Evolutionary conservation across 805 yeast genomes (phyloP).

Genomic region (Candida insectalens): DNA sequence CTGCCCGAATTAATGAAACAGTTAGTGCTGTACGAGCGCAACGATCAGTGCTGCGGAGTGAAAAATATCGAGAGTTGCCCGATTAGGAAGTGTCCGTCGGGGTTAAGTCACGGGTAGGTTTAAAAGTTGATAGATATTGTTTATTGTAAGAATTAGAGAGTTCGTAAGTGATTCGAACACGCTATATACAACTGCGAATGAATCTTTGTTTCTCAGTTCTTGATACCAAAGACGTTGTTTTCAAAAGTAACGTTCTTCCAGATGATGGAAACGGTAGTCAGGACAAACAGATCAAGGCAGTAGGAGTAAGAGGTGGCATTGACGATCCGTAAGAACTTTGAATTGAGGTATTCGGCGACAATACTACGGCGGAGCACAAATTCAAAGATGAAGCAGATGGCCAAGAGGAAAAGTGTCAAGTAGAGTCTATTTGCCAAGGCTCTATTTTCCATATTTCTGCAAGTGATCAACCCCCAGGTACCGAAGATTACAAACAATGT

Average conservation of each 20-base stretch:
- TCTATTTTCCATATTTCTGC: constrained; percentile 10
- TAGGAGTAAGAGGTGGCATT: constrained; percentile 15
- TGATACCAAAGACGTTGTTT: constrained; percentile 7
- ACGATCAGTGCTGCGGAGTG: too few relatives aligned
- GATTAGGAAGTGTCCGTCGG: too few relatives aligned
- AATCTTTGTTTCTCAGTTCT: too few relatives aligned
- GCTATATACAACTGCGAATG: too few relatives aligned
- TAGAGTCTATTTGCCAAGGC: constrained; percentile 10
- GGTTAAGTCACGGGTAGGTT: too few relatives aligned
- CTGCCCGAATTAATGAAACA: too few relatives aligned
- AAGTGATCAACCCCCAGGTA: constrained; percentile 13
- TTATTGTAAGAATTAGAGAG: too few relatives aligned
- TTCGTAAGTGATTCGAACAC: too few relatives aligned
- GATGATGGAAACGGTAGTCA: constrained; percentile 12
- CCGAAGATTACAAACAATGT: constrained; percentile 8
- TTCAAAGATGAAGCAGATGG: constrained; percentile 12
- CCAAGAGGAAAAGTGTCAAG: constrained; percentile 9
- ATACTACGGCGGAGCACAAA: constrained; percentile 11
- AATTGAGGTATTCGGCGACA: constrained; percentile 7
- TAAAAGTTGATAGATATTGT: too few relatives aligned
- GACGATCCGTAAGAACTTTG: constrained; percentile 11
- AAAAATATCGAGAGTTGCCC: too few relatives aligned
- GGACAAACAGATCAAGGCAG: constrained; percentile 13
- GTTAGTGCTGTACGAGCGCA: too few relatives aligned
- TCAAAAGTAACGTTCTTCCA: constrained; percentile 20